Percentiles rank a stretch among this genome's conserved stretches.
Evolutionary conservation across 106 monocot genomes (phyloP).

Genomic region (Dioscorea zingiberensis): DNA sequence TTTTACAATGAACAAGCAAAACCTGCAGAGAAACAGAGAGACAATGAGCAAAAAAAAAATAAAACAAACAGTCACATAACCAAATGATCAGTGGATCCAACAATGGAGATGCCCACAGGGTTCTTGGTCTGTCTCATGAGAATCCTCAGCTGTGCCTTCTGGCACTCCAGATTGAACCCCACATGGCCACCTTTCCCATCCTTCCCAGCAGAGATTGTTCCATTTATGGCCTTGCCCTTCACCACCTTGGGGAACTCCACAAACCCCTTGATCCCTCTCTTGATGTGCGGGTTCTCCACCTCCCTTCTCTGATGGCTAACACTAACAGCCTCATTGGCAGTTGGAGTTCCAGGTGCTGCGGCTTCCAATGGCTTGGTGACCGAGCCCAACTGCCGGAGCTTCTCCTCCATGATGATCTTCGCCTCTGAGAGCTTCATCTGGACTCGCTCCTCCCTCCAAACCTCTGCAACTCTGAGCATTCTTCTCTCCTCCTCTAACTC

Average conservation of each 20-base stretch:
- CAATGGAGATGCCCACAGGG: slow-evolving; percentile 5
- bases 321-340: background rate
- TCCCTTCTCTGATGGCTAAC: slow-evolving; percentile 20
- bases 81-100: slow-evolving; percentile 17
- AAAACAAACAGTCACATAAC: slow-evolving; percentile 12
- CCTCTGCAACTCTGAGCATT: slow-evolving; percentile 26
- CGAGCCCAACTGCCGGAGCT: slow-evolving; percentile 19
- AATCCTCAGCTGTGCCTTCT: slow-evolving; percentile 47
- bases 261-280: slow-evolving; percentile 75
- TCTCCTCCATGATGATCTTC: slow-evolving; percentile 35
- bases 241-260: slow-evolving; percentile 69
- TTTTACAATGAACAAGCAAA: too few species aligned
- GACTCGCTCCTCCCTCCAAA: slow-evolving; percentile 39
- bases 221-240: background rate
- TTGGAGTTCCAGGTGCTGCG: background rate
- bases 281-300: slow-evolving; percentile 81
- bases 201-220: background rate
- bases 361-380: too few species aligned
- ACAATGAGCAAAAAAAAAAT: too few species aligned
- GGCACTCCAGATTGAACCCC: slow-evolving; percentile 44
- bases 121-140: slow-evolving; percentile 25
- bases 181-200: slow-evolving; percentile 10
- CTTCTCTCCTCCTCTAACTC: slow-evolving; percentile 39
- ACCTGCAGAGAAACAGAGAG: too few species aligned
- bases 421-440: slow-evolving; percentile 54